Evolutionary conservation across 1,139 yeast species (phyloP).

Genomic region (Debaryomyces nepalensis): DNA sequence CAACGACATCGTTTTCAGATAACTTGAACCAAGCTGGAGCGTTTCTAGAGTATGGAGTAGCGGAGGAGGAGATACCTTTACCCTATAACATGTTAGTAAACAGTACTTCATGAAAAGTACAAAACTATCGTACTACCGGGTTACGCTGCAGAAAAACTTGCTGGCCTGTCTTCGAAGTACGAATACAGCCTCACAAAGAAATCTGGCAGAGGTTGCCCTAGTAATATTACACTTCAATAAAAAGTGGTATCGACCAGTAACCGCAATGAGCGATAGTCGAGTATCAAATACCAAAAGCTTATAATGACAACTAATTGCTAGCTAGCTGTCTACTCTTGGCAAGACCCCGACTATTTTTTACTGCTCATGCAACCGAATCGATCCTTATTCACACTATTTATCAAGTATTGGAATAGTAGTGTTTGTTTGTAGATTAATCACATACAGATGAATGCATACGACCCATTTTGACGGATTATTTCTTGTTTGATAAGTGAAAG

Average conservation of each 20-base stretch:
- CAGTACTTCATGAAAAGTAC: conserved; percentile 10
- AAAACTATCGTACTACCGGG: conserved; percentile 3
- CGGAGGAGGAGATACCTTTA: conserved; percentile 99
- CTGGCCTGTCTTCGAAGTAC: conserved; percentile 1
- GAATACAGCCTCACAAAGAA: not conserved
- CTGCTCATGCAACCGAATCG: conserved; percentile 17
- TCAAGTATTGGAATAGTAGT: conserved; percentile 12
- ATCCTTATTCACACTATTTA: conserved; percentile 16
- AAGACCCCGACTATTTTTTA: conserved; percentile 31
- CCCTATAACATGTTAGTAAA: conserved; percentile 64
- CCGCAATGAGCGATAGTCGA: conserved; percentile 20
- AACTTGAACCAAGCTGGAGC: conserved; percentile 99
- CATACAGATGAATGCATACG: conserved; percentile 83
- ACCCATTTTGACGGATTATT: conserved; percentile 66
- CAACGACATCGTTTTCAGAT: conserved; percentile 93
- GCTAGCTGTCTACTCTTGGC: conserved; percentile 37
- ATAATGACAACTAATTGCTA: conserved; percentile 19
- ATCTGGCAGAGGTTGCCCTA: conserved; percentile 8
- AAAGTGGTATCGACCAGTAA: conserved; percentile 31
- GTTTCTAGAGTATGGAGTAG: conserved; percentile 98
- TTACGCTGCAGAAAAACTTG: not conserved
- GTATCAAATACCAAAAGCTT: conserved; percentile 41
- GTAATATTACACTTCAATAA: conserved; percentile 19
- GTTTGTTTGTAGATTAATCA: conserved; percentile 26
- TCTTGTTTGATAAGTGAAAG: conserved; percentile 19